phyloP scores from a whole-genome alignment of 2,329 filamentous ascomycete species.

The Exophiala sideris region DNA sequence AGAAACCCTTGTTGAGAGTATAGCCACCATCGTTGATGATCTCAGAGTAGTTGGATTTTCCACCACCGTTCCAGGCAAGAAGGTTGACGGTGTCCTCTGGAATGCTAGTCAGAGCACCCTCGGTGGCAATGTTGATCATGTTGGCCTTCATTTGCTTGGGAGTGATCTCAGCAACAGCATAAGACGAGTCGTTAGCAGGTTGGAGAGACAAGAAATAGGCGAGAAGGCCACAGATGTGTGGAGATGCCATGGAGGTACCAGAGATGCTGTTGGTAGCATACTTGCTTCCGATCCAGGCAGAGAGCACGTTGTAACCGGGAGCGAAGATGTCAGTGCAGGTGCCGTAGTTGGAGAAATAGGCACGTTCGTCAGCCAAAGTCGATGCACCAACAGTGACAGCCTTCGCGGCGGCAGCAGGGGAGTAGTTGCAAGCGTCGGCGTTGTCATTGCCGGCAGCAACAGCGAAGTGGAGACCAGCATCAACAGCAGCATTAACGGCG shows the following conservation, averaged over 20 bases:
- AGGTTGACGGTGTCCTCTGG: constrained; percentile 86
- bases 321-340: constrained; percentile 96
- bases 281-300: constrained; percentile 97
- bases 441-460: constrained; percentile 99
- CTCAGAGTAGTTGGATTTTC: constrained; percentile 81
- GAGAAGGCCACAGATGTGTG: constrained; percentile 91
- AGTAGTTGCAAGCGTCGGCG: constrained; percentile 98
- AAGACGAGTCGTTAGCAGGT: constrained; percentile 84
- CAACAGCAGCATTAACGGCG: constrained; percentile 89
- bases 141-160: constrained; percentile 91
- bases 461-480: constrained; percentile 91
- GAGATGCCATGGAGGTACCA: constrained; percentile 98
- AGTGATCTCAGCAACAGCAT: constrained; percentile 81
- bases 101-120: constrained; percentile 73
- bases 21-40: constrained; percentile 75
- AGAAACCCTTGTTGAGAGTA: constrained; percentile 38
- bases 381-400: constrained; percentile 96
- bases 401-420: constrained; percentile 84
- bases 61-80: constrained; percentile 98
- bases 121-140: constrained; percentile 78
- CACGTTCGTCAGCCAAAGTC: constrained; percentile 87
- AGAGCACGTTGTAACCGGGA: constrained; percentile 92
- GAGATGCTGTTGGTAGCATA: constrained; percentile 98
- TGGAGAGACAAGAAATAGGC: constrained; percentile 98
- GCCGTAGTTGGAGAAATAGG: constrained; percentile 99